phyloP scores from a whole-genome alignment of 768 basidiomycete genomes.

The Mycena latifolia region DNA sequence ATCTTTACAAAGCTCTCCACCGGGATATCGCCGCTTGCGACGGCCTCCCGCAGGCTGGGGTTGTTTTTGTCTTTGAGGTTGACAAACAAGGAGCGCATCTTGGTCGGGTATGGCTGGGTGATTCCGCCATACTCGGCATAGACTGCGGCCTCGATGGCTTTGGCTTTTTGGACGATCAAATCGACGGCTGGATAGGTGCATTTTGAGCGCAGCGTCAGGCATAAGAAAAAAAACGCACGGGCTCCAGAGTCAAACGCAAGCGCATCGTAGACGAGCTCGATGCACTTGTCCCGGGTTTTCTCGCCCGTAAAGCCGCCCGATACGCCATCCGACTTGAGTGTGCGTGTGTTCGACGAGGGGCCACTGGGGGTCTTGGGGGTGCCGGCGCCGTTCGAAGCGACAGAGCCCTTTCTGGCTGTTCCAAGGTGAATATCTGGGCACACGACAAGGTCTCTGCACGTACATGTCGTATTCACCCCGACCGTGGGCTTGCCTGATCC shows the following conservation, averaged over 20 bases:
- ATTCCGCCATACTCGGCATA: conserved; percentile 57
- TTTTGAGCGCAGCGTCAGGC: conserved; percentile 19
- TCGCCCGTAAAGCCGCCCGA: conserved; percentile 71
- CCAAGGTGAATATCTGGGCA: conserved; percentile 10
- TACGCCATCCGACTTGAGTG: conserved; percentile 79
- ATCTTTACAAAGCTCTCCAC: conserved; percentile 81
- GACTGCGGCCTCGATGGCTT: conserved; percentile 80
- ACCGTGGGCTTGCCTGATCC: conserved; percentile 42
- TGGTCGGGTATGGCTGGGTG: conserved; percentile 72
- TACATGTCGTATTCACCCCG: conserved; percentile 45
- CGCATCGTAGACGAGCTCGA: conserved; percentile 92
- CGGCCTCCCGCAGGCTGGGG: conserved; percentile 84
- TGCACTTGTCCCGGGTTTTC: conserved; percentile 86
- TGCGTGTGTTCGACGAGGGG: conserved; percentile 57
- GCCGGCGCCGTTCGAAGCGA: conserved; percentile 47
- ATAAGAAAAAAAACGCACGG: conserved; percentile 69
- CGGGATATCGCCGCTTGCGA: conserved; percentile 85
- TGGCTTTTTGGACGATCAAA: conserved; percentile 73
- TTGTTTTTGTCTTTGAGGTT: conserved; percentile 98
- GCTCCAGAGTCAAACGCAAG: conserved; percentile 88
- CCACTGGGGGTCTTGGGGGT: conserved; percentile 55
- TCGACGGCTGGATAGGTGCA: conserved; percentile 67
- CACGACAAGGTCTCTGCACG: conserved; percentile 37
- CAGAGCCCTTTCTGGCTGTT: conserved; percentile 43
- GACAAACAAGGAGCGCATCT: conserved; percentile 89